Evolutionary conservation across 805 yeast genomes (phyloP).

Genomic region (Nakazawaea wyomingensis): DNA sequence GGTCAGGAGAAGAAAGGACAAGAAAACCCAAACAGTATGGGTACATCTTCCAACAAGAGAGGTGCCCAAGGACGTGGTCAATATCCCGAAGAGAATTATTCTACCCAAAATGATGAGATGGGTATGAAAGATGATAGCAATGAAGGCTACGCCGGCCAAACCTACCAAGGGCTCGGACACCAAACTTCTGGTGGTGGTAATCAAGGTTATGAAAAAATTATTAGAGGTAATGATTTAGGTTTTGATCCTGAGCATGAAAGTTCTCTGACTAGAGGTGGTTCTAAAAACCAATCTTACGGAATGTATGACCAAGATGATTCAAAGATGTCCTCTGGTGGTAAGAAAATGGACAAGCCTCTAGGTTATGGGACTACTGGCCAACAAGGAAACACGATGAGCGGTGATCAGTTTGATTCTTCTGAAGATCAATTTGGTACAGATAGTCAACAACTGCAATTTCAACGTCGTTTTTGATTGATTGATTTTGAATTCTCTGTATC

Average conservation of each 20-base stretch:
- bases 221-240: not conserved
- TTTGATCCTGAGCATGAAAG: not conserved
- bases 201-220: slow-evolving; percentile 2
- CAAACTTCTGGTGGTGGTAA: not conserved
- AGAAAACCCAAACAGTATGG: not conserved
- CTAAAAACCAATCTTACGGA: slow-evolving; percentile 3
- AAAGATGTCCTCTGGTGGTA: slow-evolving; percentile 1
- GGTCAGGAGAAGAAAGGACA: slow-evolving; percentile 3
- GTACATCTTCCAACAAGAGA: slow-evolving; percentile 7
- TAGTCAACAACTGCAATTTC: slow-evolving; percentile 8
- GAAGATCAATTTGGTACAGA: not conserved
- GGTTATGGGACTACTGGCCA: slow-evolving; percentile 5
- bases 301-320: slow-evolving; percentile 11
- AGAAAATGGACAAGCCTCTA: slow-evolving; percentile 4
- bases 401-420: not conserved
- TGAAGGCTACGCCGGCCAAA: not conserved
- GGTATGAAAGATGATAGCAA: not conserved
- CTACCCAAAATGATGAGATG: slow-evolving; percentile 4
- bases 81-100: slow-evolving; percentile 3
- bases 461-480: slow-evolving; percentile 6
- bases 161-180: too few species aligned
- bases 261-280: slow-evolving; percentile 3
- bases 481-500: not conserved
- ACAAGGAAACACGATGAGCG: too few species aligned
- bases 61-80: slow-evolving; percentile 5